Evolutionary conservation across 2,329 filamentous ascomycete genomes (phyloP).

Genomic region (Botrytis paeoniae): DNA sequence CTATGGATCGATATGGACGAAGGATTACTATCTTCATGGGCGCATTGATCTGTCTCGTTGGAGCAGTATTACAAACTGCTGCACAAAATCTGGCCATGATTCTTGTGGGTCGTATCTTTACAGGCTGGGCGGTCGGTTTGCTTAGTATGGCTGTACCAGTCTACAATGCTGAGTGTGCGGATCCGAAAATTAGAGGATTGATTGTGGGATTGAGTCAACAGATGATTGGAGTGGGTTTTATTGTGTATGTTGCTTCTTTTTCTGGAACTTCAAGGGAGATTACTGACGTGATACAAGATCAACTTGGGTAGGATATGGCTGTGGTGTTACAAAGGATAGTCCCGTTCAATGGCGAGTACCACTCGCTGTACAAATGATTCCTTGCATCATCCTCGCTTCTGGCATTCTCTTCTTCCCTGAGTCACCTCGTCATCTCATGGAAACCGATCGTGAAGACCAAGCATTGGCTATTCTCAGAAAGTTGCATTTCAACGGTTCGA

Average conservation of each 20-base stretch:
- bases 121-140: constrained; percentile 56
- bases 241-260: constrained; percentile 26
- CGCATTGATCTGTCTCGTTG: constrained; percentile 56
- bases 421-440: constrained; percentile 70
- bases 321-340: constrained; percentile 22
- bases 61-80: constrained; percentile 58
- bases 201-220: constrained; percentile 63
- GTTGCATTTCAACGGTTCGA: constrained; percentile 65
- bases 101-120: constrained; percentile 56
- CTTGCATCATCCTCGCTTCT: constrained; percentile 56
- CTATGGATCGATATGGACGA: constrained; percentile 56
- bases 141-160: constrained; percentile 63
- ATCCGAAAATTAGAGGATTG: constrained; percentile 59
- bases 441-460: constrained; percentile 61
- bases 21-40: constrained; percentile 57
- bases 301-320: constrained; percentile 58
- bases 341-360: constrained; percentile 34
- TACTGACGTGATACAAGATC: constrained; percentile 41
- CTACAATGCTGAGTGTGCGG: constrained; percentile 64
- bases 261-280: background rate
- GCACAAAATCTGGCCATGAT: constrained; percentile 53
- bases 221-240: constrained; percentile 60
- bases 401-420: constrained; percentile 74
- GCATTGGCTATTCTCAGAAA: constrained; percentile 65
- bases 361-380: constrained; percentile 58